Conservation (phyloP, 2,329 filamentous ascomycete species). For the Stachybotrys chlorohalonatus region DNA sequence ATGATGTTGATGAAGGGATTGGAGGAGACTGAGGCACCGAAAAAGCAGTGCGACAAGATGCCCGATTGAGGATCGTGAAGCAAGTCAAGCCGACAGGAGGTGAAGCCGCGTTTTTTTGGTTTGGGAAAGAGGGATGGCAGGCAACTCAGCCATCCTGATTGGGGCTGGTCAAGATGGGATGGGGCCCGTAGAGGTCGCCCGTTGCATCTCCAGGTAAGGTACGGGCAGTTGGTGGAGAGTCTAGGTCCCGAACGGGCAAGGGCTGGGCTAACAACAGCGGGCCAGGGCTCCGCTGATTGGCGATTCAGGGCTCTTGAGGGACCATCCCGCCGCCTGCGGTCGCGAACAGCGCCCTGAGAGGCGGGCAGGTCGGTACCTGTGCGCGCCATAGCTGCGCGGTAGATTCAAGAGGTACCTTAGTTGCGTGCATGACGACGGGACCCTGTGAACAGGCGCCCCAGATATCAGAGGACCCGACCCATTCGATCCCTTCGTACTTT, state of each 20-base stretch:
- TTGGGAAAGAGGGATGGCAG: background rate
- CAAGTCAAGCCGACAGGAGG: background rate
- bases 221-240: background rate
- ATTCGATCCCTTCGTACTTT: too few species aligned
- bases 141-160: background rate
- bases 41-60: background rate
- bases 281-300: background rate
- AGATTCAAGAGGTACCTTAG: too few species aligned
- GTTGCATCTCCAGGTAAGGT: background rate
- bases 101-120: background rate
- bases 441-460: too few species aligned
- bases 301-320: background rate
- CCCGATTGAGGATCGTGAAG: background rate
- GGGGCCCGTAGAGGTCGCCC: background rate
- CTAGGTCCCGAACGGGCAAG: background rate
- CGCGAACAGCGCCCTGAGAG: background rate
- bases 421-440: too few species aligned
- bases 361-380: too few species aligned
- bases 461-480: too few species aligned
- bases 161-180: background rate
- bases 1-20: background rate
- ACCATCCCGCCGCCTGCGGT: background rate
- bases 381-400: too few species aligned
- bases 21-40: background rate
- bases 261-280: background rate